A percentile compares a stretch with the other conserved stretches of the same genome.
phyloP scores from a whole-genome alignment of 2,329 filamentous ascomycete species.

The Exophiala sp. region DNA sequence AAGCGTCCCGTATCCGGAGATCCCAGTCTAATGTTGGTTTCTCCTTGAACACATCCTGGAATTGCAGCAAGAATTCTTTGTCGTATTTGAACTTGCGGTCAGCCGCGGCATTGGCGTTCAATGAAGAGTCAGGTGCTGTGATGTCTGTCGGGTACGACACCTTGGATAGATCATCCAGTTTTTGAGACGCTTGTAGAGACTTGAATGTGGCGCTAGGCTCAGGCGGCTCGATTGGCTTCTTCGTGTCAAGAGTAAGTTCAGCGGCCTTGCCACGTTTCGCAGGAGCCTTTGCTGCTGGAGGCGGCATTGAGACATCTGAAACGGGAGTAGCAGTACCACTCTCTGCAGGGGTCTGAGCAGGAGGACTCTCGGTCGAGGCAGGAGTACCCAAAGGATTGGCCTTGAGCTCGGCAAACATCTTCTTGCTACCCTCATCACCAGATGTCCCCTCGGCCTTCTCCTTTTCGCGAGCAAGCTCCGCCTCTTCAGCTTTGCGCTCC shows the following conservation, averaged over 20 bases:
- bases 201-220: conserved; percentile 93
- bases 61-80: conserved; percentile 90
- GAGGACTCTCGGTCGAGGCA: conserved; percentile 31
- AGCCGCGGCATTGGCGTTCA: conserved; percentile 70
- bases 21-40: conserved; percentile 95
- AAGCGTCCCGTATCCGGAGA: conserved; percentile 74
- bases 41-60: conserved; percentile 93
- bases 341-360: conserved; percentile 37
- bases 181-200: conserved; percentile 85
- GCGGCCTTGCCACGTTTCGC: conserved; percentile 74
- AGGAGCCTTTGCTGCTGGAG: conserved; percentile 51
- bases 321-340: conserved; percentile 46
- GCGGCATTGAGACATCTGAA: conserved; percentile 46
- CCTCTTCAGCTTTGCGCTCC: conserved; percentile 47
- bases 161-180: conserved; percentile 74
- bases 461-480: conserved; percentile 42
- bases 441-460: conserved; percentile 35
- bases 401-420: conserved; percentile 45
- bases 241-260: conserved; percentile 83
- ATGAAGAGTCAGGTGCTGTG: conserved; percentile 82
- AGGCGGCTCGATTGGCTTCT: conserved; percentile 80
- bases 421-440: conserved; percentile 35
- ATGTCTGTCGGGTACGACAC: conserved; percentile 80
- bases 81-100: conserved; percentile 91
- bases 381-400: conserved; percentile 36